Conservation (phyloP, 2,329 filamentous ascomycete genomes). For the Albifimbria verrucaria region DNA sequence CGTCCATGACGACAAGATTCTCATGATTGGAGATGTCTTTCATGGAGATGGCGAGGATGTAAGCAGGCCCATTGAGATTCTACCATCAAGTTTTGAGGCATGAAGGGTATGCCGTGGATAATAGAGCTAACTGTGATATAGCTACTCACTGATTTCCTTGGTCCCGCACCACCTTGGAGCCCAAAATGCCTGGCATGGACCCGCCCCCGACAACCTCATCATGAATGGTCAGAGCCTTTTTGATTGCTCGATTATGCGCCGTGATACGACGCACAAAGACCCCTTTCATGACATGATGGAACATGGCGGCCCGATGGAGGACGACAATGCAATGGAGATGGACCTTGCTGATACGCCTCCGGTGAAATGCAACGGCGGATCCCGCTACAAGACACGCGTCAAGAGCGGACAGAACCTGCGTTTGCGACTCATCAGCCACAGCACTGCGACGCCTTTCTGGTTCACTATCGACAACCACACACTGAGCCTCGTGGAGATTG, state of each 20-base stretch:
- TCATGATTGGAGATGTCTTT: slow-evolving; percentile 36
- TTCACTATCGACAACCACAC: slow-evolving; percentile 43
- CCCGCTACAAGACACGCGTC: slow-evolving; percentile 27
- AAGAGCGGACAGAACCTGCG: slow-evolving; percentile 23
- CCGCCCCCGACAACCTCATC: slow-evolving; percentile 37
- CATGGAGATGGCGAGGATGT: slow-evolving; percentile 31
- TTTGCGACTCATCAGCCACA: slow-evolving; percentile 37
- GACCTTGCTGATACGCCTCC: neutral
- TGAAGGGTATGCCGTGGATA: too few relatives aligned
- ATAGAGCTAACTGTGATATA: slow-evolving; percentile 6
- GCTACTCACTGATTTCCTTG: slow-evolving; percentile 27
- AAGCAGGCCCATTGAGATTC: slow-evolving; percentile 2
- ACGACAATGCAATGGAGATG: neutral
- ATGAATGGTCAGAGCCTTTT: slow-evolving; percentile 36
- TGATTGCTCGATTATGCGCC: slow-evolving; percentile 23
- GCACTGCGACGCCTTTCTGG: slow-evolving; percentile 33
- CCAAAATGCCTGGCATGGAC: slow-evolving; percentile 33
- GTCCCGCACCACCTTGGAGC: slow-evolving; percentile 27
- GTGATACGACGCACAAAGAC: neutral
- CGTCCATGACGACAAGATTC: slow-evolving; percentile 31
- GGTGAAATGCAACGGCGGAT: slow-evolving; percentile 18
- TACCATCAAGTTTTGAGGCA: too few relatives aligned
- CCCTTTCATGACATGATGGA: neutral
- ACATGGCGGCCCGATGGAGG: neutral
- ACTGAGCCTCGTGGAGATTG: slow-evolving; percentile 37